A percentile compares a stretch with the other conserved stretches of the same genome.
Evolutionary conservation across 768 basidiomycete genomes (phyloP).

Genomic region (Pisolithus microcarpus): DNA sequence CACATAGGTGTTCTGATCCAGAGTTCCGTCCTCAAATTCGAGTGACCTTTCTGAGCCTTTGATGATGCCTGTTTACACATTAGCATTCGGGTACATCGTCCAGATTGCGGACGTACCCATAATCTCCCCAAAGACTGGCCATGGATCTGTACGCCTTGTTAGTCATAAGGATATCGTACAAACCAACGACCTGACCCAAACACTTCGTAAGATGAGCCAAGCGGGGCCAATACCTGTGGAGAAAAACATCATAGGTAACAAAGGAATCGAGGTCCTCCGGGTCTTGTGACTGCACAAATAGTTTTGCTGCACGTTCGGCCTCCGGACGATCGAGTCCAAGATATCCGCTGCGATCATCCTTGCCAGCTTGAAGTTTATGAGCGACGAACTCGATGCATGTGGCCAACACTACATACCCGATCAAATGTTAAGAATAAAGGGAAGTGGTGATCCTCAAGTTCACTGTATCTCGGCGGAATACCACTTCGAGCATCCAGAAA

Average conservation of each 20-base stretch:
- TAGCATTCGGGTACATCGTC: not conserved
- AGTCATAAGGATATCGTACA: conserved; percentile 1
- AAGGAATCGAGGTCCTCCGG: conserved; percentile 45
- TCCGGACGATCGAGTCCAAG: not conserved
- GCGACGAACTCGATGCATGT: not conserved
- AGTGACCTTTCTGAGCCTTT: conserved; percentile 58
- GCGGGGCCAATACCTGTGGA: conserved; percentile 46
- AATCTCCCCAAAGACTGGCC: conserved; percentile 57
- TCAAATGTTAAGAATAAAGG: conserved; percentile 61
- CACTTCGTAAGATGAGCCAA: conserved; percentile 30
- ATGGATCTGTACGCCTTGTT: conserved; percentile 38
- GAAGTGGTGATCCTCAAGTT: conserved; percentile 49
- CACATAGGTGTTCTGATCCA: conserved; percentile 41
- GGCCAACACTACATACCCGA: conserved; percentile 32
- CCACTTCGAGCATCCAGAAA: conserved; percentile 18
- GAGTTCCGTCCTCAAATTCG: conserved; percentile 25
- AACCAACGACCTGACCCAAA: conserved; percentile 4
- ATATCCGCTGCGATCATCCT: conserved; percentile 7
- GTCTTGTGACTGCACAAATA: conserved; percentile 40
- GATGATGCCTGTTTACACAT: conserved; percentile 41
- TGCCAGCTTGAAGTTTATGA: not conserved
- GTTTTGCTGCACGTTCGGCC: too few relatives aligned
- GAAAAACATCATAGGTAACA: conserved; percentile 40
- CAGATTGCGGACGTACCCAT: conserved; percentile 37
- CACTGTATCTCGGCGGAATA: conserved; percentile 42